Conservation (phyloP, 345 rosid genomes). For the Eutrema heterophyllum region DNA sequence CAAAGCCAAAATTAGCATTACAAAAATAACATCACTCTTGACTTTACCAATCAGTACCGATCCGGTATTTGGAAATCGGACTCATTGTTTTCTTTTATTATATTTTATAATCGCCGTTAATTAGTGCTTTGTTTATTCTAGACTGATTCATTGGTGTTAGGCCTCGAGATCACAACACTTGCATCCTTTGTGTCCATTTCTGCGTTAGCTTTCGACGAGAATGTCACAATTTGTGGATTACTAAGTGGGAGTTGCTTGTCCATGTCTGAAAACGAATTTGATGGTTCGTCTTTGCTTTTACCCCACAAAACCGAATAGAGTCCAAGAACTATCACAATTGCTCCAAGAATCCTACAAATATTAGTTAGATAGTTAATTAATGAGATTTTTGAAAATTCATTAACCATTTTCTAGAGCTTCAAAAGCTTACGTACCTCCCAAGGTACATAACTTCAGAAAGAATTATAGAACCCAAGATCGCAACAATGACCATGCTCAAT, state of each 20-base stretch:
- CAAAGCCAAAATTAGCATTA: conserved; percentile 26
- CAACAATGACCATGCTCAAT: conserved; percentile 53
- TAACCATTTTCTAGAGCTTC: background rate
- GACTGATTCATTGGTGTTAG: conserved; percentile 2
- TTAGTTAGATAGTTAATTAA: background rate
- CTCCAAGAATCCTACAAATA: conserved; percentile 53
- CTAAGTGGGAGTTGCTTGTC: conserved; percentile 28
- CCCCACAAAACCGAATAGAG: conserved; percentile 80
- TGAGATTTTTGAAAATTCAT: background rate
- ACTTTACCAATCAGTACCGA: conserved; percentile 17
- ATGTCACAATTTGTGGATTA: conserved; percentile 19
- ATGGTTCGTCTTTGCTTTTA: conserved; percentile 51
- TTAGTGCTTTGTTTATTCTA: conserved; percentile 2
- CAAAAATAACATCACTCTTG: conserved; percentile 2
- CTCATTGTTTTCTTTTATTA: conserved; percentile 13
- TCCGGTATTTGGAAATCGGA: conserved; percentile 8
- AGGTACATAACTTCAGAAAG: conserved; percentile 42
- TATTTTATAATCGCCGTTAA: conserved; percentile 10
- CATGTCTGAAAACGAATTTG: conserved; percentile 16
- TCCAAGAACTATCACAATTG: conserved; percentile 57
- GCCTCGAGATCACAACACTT: conserved; percentile 18
- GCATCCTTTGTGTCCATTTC: background rate
- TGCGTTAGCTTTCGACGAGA: conserved; percentile 6
- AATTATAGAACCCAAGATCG: conserved; percentile 51
- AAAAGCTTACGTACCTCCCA: conserved; percentile 41